Conservation (phyloP, 2,329 filamentous ascomycete species). For the Monosporascus sp. region DNA sequence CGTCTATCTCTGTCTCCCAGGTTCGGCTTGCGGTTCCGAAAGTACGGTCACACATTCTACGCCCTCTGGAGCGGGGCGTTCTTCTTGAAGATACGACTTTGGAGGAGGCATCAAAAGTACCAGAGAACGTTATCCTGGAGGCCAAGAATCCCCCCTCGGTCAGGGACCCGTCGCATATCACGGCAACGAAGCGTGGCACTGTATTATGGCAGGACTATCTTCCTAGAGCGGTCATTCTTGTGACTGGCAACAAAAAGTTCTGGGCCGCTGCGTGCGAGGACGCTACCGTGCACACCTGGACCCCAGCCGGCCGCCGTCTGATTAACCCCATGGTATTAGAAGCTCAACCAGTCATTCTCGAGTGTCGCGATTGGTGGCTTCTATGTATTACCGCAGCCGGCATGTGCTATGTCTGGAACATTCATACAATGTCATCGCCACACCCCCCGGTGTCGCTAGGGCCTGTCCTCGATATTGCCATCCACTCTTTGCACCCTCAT, state of each 20-base stretch:
- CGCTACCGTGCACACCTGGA: slow-evolving; percentile 85
- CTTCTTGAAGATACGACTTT: slow-evolving; percentile 46
- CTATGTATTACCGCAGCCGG: slow-evolving; percentile 85
- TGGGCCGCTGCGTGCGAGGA: slow-evolving; percentile 95
- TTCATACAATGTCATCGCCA: slow-evolving; percentile 74
- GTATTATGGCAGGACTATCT: slow-evolving; percentile 92
- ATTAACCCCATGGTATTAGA: slow-evolving; percentile 83
- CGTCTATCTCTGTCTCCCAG: slow-evolving; percentile 75
- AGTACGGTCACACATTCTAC: slow-evolving; percentile 74
- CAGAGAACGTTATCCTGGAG: slow-evolving; percentile 76
- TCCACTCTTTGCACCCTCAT: slow-evolving; percentile 71
- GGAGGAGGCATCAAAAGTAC: slow-evolving; percentile 57
- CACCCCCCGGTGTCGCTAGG: slow-evolving; percentile 87
- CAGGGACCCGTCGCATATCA: slow-evolving; percentile 79
- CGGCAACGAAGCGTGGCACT: slow-evolving; percentile 72
- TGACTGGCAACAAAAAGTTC: slow-evolving; percentile 84
- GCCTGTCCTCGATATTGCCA: slow-evolving; percentile 82
- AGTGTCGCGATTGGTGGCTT: slow-evolving; percentile 84
- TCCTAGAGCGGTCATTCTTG: slow-evolving; percentile 78
- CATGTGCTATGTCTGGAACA: slow-evolving; percentile 89
- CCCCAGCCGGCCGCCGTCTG: slow-evolving; percentile 79
- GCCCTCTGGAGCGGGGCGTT: slow-evolving; percentile 67
- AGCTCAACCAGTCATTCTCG: slow-evolving; percentile 88
- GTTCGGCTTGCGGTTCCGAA: slow-evolving; percentile 83
- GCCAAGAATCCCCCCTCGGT: slow-evolving; percentile 75